Conservation (phyloP, 23 red algal genomes). For the Agarophyton chilense region DNA sequence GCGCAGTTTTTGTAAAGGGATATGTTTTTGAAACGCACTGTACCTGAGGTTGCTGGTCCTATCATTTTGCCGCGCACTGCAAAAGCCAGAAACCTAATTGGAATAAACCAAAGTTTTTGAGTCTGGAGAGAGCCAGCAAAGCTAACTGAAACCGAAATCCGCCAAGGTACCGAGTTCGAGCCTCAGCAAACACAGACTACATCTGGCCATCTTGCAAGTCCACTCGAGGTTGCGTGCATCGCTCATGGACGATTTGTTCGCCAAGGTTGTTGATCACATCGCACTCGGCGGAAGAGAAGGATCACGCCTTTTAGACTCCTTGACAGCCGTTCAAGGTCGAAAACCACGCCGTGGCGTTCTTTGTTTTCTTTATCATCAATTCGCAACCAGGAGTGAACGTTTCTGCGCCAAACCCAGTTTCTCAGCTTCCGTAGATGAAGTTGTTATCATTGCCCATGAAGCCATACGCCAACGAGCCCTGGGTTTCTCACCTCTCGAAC, state of each 20-base stretch:
- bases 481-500: conserved; percentile 34
- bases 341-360: conserved; percentile 5
- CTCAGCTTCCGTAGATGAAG: neutral
- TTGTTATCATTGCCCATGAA: conserved; percentile 11
- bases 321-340: neutral
- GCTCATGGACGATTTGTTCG: conserved; percentile 47
- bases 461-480: conserved; percentile 39
- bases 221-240: too few species aligned
- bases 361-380: conserved; percentile 3
- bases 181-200: too few species aligned
- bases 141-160: too few species aligned
- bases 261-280: conserved; percentile 42
- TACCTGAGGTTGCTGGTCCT: too few species aligned
- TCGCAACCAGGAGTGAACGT: neutral
- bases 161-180: too few species aligned
- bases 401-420: conserved; percentile 27
- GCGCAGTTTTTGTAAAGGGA: too few species aligned
- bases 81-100: too few species aligned
- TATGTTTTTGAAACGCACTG: too few species aligned
- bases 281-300: conserved; percentile 19
- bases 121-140: too few species aligned
- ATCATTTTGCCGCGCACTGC: too few species aligned
- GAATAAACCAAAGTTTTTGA: too few species aligned
- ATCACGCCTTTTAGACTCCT: neutral
- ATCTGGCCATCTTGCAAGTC: too few species aligned